Conservation (phyloP, 306 rosid genomes). For the Gleditsia sinensis region DNA sequence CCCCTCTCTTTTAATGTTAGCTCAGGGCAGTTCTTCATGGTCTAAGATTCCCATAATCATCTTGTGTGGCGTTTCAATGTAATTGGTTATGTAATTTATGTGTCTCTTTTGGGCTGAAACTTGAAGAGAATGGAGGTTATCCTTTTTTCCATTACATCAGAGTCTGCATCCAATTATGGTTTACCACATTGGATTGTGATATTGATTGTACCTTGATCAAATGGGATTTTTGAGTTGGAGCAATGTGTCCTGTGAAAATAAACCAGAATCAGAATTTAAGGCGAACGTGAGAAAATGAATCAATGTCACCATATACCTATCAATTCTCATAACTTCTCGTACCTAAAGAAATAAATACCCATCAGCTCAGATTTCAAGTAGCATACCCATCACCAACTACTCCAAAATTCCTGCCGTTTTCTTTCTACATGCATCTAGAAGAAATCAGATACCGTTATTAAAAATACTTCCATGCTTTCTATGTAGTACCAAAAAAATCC, state of each 20-base stretch:
- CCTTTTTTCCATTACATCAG: too few relatives aligned
- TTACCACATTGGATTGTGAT: too few relatives aligned
- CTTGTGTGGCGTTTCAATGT: slow-evolving; percentile 26
- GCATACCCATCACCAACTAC: slow-evolving; percentile 14
- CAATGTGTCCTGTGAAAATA: background rate
- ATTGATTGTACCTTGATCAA: background rate
- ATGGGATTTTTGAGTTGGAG: background rate
- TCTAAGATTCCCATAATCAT: slow-evolving; percentile 25
- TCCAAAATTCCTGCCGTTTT: slow-evolving; percentile 25
- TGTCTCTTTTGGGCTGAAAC: slow-evolving; percentile 11
- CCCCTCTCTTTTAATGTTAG: too few relatives aligned
- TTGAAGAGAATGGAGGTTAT: background rate
- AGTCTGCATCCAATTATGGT: too few relatives aligned
- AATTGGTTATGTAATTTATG: slow-evolving; percentile 23
- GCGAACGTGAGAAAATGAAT: background rate
- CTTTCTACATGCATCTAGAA: slow-evolving; percentile 23
- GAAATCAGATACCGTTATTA: background rate
- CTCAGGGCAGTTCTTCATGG: background rate
- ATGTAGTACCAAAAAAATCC: background rate
- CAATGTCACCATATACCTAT: slow-evolving; percentile 14
- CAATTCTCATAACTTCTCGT: slow-evolving; percentile 35
- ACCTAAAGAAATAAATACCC: slow-evolving; percentile 29
- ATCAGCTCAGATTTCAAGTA: background rate
- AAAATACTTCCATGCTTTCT: background rate
- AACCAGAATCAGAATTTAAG: background rate